Evolutionary conservation across 2,329 filamentous ascomycete species (phyloP).

Genomic region (Colletotrichum endophyticum): DNA sequence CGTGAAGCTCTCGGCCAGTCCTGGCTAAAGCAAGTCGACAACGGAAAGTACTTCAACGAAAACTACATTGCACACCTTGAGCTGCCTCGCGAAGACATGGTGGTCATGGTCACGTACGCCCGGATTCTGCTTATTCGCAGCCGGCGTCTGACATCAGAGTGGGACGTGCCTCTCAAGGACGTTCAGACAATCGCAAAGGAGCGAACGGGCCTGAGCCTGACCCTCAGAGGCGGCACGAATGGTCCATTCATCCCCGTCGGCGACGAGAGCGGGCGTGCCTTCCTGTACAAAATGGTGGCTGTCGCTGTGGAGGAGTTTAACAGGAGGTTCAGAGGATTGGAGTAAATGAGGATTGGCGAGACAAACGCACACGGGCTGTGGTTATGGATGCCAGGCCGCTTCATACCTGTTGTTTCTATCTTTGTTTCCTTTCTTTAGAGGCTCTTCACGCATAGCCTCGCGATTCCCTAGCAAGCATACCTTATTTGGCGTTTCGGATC

Average conservation of each 20-base stretch:
- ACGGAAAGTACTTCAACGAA: constrained; percentile 97
- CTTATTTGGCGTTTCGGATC: not conserved
- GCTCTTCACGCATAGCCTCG: not conserved
- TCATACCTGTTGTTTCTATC: not conserved
- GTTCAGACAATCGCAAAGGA: constrained; percentile 98
- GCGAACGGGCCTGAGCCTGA: constrained; percentile 88
- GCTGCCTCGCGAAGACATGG: constrained; percentile 84
- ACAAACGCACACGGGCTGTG: not conserved
- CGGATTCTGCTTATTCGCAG: constrained; percentile 91
- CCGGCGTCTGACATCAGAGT: constrained; percentile 85
- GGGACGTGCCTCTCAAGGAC: constrained; percentile 95
- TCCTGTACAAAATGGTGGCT: constrained; percentile 69
- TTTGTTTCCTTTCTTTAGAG: not conserved
- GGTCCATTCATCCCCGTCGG: constrained; percentile 93
- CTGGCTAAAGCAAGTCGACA: constrained; percentile 98
- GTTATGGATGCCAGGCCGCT: not conserved
- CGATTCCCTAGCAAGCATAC: not conserved
- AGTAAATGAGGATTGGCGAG: constrained; percentile 24
- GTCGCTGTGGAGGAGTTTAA: constrained; percentile 73
- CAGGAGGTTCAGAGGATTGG: constrained; percentile 57
- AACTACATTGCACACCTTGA: constrained; percentile 97
- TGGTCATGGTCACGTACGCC: constrained; percentile 86
- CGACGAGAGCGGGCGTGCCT: constrained; percentile 77
- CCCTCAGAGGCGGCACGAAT: constrained; percentile 87
- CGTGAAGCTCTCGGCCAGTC: constrained; percentile 96